These are phyloP conservation scores for Hyaloperonospora brassicae DNA, from an alignment of 352 stramenopile genomes.

Conservation along the genomic window DNA sequence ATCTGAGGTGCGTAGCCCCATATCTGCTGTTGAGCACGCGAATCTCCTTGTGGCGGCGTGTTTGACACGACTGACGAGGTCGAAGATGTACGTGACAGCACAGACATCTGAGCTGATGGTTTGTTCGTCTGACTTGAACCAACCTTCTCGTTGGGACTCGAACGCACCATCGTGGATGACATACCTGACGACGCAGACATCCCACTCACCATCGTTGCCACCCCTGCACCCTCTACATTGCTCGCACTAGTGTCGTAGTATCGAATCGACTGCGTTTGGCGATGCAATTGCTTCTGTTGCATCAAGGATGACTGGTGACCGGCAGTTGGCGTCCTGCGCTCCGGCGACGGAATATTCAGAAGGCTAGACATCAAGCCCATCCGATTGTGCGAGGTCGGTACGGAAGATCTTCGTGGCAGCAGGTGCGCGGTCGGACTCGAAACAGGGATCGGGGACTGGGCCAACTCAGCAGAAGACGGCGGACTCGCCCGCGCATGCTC, in stretches of 20 bases:
- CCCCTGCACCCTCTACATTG: slow-evolving; percentile 10
- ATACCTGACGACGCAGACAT: slow-evolving; percentile 28
- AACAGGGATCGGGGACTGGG: slow-evolving; percentile 18
- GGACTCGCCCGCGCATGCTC: slow-evolving; percentile 20
- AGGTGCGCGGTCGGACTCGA: slow-evolving; percentile 55
- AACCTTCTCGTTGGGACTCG: slow-evolving; percentile 20
- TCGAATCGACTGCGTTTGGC: slow-evolving; percentile 25
- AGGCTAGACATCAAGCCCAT: slow-evolving; percentile 77
- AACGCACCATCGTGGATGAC: slow-evolving; percentile 17
- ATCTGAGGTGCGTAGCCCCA: slow-evolving; percentile 69
- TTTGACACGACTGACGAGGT: slow-evolving; percentile 28
- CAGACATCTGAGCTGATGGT: slow-evolving; percentile 25
- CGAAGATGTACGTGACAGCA: slow-evolving; percentile 29
- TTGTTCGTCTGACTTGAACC: slow-evolving; percentile 17
- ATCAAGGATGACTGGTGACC: slow-evolving; percentile 40
- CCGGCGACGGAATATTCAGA: slow-evolving; percentile 64
- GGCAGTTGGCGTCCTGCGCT: slow-evolving; percentile 31
- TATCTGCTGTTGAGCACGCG: slow-evolving; percentile 49
- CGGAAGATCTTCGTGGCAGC: slow-evolving; percentile 30
- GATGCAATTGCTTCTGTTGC: slow-evolving; percentile 28
- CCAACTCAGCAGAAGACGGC: slow-evolving; percentile 22
- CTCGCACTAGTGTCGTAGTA: slow-evolving; percentile 31
- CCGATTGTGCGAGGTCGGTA: slow-evolving; percentile 27
- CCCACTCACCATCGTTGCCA: slow-evolving; percentile 24
- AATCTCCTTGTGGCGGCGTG: slow-evolving; percentile 14